Evolutionary conservation across 2,329 filamentous ascomycete genomes (phyloP), one percentile per base, ranked within the genome.

Genomic region (Diplodia scrobiculata): DNA sequence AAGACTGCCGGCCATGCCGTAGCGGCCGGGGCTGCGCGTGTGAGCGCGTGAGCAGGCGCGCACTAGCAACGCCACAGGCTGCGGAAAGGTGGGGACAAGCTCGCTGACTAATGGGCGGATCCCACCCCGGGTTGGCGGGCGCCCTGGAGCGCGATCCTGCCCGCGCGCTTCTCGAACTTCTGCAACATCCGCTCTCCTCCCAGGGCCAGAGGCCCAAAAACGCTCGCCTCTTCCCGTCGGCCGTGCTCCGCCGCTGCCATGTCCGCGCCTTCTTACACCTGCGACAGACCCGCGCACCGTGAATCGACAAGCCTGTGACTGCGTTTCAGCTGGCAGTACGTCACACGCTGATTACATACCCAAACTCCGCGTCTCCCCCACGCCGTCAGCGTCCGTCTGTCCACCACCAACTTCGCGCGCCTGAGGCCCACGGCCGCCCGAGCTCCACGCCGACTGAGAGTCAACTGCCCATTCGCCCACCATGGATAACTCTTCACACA

Each of bases 401-500:
- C 55, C 67, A 50, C 45, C 58, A 62, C 58, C 54, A 66, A 65
- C 54, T 38, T 50, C 21, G 38, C 48, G 38, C 48, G 45, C 62
- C 63, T 54, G n/a, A 54, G 41, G 63, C 29, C 50, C 50, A 50
- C n/a, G 29, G 52, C 53, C 32, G 25, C 50, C 45, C 34, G 19
- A 36, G 17, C 25, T 21, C 29, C 19, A 17, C 54, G 36, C 36
- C 36, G 11, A 52, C 60, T 27, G 19, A 25, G 36, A 47, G 25
- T 4, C 38, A 9, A 21, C 36, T 36, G 19, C 52, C 32, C 48
- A 41, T 19, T 47, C 47, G 47, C 66, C 59, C 70, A 64, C 68
- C 70, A 77, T 77, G 76, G 75, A 78, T 67, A 67, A 73, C 66
- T 66, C 63, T 10, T 51, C 64, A 10, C 64, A 60, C 73, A 63